Evolutionary conservation across 139 green algal species (phyloP).

Genomic region (Chlorella sorokiniana): DNA sequence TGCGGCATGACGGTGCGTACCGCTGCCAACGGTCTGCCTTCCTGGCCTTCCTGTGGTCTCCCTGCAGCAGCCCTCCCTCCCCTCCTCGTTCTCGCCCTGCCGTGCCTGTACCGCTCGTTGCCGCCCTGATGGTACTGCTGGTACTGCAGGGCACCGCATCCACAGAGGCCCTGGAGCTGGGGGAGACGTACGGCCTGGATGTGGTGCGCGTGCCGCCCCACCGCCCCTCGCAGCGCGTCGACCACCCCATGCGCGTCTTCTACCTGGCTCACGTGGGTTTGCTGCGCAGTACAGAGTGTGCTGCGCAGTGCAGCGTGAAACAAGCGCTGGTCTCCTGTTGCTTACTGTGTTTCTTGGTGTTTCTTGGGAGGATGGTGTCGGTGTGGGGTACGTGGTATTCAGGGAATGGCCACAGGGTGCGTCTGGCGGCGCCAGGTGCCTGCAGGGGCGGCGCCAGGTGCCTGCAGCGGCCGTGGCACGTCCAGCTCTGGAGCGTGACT

Average conservation of each 20-base stretch:
- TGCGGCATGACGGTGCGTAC: constrained; percentile 73
- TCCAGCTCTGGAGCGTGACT: too few relatives aligned
- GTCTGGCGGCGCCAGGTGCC: too few relatives aligned
- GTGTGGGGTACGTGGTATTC: too few relatives aligned
- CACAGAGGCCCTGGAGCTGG: constrained; percentile 60
- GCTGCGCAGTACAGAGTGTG: not conserved
- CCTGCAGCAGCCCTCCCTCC: too few relatives aligned
- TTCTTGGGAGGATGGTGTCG: too few relatives aligned
- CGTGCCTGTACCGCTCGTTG: not conserved
- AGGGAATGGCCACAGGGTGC: too few relatives aligned
- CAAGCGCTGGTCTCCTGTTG: not conserved
- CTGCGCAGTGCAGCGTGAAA: not conserved
- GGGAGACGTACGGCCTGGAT: constrained; percentile 60
- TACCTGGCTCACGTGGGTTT: constrained; percentile 16
- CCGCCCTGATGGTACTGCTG: not conserved
- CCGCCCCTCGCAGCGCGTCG: constrained; percentile 57
- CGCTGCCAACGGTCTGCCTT: too few relatives aligned
- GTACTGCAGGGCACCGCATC: constrained; percentile 52
- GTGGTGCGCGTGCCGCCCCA: constrained; percentile 87
- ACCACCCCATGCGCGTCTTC: constrained; percentile 69
- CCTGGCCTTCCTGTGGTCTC: too few relatives aligned
- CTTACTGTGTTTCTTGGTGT: not conserved
- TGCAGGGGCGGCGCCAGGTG: too few relatives aligned
- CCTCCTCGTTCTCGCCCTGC: not conserved
- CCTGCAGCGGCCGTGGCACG: too few relatives aligned